Evolutionary conservation across 2,329 filamentous ascomycete genomes (phyloP), one percentile per base, ranked within the genome.

Genomic region (Colletotrichum paranaense): DNA sequence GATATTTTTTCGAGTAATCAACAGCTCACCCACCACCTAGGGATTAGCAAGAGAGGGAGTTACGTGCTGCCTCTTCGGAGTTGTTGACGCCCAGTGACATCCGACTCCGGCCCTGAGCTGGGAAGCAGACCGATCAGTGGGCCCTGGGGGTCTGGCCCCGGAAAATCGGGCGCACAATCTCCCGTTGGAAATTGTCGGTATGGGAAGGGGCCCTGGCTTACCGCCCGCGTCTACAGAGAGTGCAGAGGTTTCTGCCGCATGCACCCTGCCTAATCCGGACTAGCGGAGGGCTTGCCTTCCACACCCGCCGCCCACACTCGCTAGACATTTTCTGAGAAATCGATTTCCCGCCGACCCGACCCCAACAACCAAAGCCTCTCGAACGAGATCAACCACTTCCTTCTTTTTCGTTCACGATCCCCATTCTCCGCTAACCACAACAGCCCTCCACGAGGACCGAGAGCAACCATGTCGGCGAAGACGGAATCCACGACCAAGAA

Each of bases 401-500:
- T 70, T 74, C 65, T 76, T 74, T 65, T 74, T 68, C 72, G 68
- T 72, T 70, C 67, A 80, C 81, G 77, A 78, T 78, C 79, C 78
- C 67, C 67, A 38, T 62, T 73, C 70, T 67, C 71, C 71, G 71
- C 71, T 73, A 73, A 73, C 67, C 67, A 73, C 71, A 58, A 68
- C 71, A 66, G 73, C 72, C 73, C 73, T 73, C 74, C 65, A 75
- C 72, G 67, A 65, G 59, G 72, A 71, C 68, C 74, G 67, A 73
- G 71, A 72, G 65, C 74, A 75, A 91, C 85, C 80, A 94, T 94
- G 92, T 93, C 92, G 89, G 88, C 88, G 81, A 92, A 93, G 91
- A 89, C 90, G 85, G 87, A 86, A 82, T 87, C 87, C 82, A 89
- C 91, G 88, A 94, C 92, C 84, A 97, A 98, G 94, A 96, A 94